These are phyloP conservation scores for Arctium minus DNA, from an alignment of 129 eudicot genomes.

Conservation along the genomic window DNA sequence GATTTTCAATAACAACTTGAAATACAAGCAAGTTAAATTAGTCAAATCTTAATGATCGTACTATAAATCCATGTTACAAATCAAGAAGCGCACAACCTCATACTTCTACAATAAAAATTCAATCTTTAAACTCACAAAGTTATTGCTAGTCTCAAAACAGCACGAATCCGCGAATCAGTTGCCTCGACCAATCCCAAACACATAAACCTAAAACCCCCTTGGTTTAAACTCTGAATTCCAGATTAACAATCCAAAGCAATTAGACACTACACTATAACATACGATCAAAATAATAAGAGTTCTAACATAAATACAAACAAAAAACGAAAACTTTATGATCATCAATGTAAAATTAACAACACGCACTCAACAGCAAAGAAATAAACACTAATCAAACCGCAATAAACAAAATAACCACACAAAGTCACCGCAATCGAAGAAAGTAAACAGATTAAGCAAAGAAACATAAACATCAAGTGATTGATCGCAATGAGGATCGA, in stretches of 20 bases:
- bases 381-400: neutral
- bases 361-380: neutral
- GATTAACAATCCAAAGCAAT: neutral
- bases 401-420: neutral
- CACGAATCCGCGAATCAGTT: neutral
- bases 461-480: neutral
- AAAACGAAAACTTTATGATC: neutral
- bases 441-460: neutral
- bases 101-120: neutral
- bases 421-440: neutral
- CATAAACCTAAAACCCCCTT: neutral
- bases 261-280: neutral
- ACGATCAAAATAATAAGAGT: neutral
- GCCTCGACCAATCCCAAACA: neutral
- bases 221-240: neutral
- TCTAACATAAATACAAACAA: neutral
- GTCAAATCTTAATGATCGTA: neutral
- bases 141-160: neutral
- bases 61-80: neutral
- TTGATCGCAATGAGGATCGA: constrained; percentile 13
- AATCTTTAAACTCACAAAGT: neutral
- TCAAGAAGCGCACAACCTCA: neutral
- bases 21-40: neutral
- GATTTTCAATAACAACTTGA: neutral
- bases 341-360: neutral